Base-by-base conservation (phyloP, 768 basidiomycete genomes). In the Collybia sp. region DNA sequence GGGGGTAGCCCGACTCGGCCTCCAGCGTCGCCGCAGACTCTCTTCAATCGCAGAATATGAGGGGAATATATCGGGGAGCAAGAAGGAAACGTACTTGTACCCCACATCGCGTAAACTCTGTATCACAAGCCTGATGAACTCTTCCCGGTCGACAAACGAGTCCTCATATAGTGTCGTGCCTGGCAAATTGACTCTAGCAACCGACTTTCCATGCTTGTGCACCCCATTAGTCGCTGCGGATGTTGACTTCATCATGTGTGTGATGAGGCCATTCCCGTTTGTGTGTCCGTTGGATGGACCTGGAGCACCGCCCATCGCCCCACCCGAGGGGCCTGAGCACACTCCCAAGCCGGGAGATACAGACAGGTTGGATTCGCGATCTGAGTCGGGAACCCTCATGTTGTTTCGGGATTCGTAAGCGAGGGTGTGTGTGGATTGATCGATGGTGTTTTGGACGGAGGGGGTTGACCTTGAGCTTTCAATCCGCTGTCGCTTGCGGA, bases 61-160 rank as follows among this genome's bases (percentile, higher is more conserved):
- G 33, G 30, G 32, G 12, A 16, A 35, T 30, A 47, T 34, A 49
- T 47, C 57, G 45, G 39, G 30, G 45, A 47, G 32, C 37, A 48
- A 15, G 40, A 30, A 43, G 39, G 35, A 49, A 32, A 71, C 82
- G 63, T 55, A 85, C 82, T 71, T 69, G 51, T 85, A 85, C 37
- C 93, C 93, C 42, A 93, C 85, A 64, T 96, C 93, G 57, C 88
- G 75, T 53, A 97, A 65, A 55, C 85, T 90, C 63, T 97, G 93
- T 50, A 96, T 77, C 44, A 93, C 83, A 39, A 97, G 68, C 55
- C 93, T 75, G 42, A 95, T 83, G 61, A 91, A 93, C 64, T 96
- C 93, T 67, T 95, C 89, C 53, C 92, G 76, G 67, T 93, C 82
- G 40, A 95, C 72, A 51, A 72, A 72, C 51, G 85, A 83, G 64